Base-by-base conservation (phyloP, 192 early-diverging fungal species). In the Backusella tarrabulga region DNA sequence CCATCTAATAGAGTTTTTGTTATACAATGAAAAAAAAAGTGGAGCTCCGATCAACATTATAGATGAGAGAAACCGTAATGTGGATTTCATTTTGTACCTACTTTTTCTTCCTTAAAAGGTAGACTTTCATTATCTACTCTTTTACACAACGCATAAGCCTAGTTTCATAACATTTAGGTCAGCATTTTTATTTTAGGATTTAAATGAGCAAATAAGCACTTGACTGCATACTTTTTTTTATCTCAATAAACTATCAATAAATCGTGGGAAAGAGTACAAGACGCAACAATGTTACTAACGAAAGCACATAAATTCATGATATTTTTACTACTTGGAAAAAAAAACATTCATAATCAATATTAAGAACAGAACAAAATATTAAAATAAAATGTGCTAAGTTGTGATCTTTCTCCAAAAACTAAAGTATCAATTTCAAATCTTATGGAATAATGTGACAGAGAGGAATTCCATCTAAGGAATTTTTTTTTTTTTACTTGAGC, bases 201-300 rank as follows among this genome's bases (percentile, higher is more conserved):
- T 54, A 21, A n/a, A 54, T 54, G 19, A 21, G 52, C 15, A 54
- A 19, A 54, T 54, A 19, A 54, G 9, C 52, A 54, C 52, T 54
- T 54, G 52, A 54, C 52, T 54, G 52, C 19, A 54, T 26, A 11
- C 21, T 56, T 56, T 56, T 56, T 56, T 56, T 56, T 26, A 23
- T 56, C n/a, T n/a, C n/a, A 56, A 56, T 56, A 56, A 21, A 56
- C 54, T 56, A 56, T 56, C 54, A 56, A 56, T 56, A 56, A 56
- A 56, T 56, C 54, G 54, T 56, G 54, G 54, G 54, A 56, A 56
- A 56, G 54, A 23, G 54, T 56, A 56, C 54, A 56, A 56, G 54
- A 23, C n/a, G 54, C 54, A 56, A 8, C 54, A 56, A 21, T 56
- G 54, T 56, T 56, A 56, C 21, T 26, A 56, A 9, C 12, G 54